phyloP scores from a whole-genome alignment of 805 yeast genomes.

The Schizosaccharomyces lindneri region DNA sequence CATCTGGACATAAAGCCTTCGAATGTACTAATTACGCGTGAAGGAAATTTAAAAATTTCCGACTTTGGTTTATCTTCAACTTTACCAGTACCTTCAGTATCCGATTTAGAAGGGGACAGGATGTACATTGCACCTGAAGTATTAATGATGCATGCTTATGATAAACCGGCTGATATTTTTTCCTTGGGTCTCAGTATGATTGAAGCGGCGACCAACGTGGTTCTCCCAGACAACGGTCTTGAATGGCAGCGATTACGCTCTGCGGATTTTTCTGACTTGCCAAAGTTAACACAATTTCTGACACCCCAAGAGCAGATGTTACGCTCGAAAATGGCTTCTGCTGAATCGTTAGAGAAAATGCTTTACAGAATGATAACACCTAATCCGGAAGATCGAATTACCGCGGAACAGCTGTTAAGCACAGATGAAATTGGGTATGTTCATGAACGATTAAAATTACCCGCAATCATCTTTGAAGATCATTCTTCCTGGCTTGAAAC shows the following conservation, averaged over 20 bases:
- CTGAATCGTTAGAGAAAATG: background rate
- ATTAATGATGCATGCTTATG: conserved; percentile 55
- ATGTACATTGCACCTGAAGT: conserved; percentile 96
- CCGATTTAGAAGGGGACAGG: conserved; percentile 90
- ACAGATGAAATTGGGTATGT: background rate
- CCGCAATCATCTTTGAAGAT: background rate
- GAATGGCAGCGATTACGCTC: conserved; percentile 91
- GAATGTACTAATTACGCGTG: conserved; percentile 78
- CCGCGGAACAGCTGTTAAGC: background rate
- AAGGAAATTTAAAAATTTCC: conserved; percentile 80
- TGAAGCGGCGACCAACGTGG: conserved; percentile 86
- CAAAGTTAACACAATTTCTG: background rate
- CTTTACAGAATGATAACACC: background rate
- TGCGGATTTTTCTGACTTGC: conserved; percentile 87
- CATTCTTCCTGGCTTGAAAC: background rate
- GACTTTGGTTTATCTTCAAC: conserved; percentile 88
- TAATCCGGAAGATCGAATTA: background rate
- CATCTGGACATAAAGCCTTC: conserved; percentile 92
- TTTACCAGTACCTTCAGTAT: conserved; percentile 31
- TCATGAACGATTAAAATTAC: background rate
- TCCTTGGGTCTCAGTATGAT: conserved; percentile 83
- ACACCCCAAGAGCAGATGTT: background rate
- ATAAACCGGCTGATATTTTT: conserved; percentile 81
- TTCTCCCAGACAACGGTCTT: conserved; percentile 82
- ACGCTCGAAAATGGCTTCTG: background rate